phyloP scores from a whole-genome alignment of 2,329 filamentous ascomycete species.

The Pyricularia grisea region DNA sequence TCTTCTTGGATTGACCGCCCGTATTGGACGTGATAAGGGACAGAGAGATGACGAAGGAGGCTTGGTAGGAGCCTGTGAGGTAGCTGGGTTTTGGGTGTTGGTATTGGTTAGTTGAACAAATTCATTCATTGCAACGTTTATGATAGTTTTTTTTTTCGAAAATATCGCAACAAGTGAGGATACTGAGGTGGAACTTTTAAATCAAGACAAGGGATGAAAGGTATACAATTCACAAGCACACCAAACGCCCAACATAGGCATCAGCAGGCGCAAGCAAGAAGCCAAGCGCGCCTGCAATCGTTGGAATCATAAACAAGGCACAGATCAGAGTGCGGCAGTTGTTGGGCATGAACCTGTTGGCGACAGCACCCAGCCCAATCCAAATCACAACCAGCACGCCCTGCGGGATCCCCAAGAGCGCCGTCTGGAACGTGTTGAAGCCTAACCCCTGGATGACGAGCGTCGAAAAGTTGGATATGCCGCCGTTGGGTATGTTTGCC shows the following conservation, averaged over 20 bases:
- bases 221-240: conserved; percentile 34
- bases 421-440: conserved; percentile 29
- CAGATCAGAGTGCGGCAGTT: conserved; percentile 43
- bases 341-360: conserved; percentile 27
- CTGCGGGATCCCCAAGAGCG: conserved; percentile 28
- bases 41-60: conserved; percentile 28
- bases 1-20: conserved; percentile 51
- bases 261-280: conserved; percentile 41
- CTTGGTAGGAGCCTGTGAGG: conserved; percentile 27
- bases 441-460: conserved; percentile 52
- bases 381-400: conserved; percentile 25
- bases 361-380: conserved; percentile 30
- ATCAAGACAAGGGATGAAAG: neutral
- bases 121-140: neutral
- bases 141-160: too few species aligned
- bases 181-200: too few species aligned
- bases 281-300: conserved; percentile 48
- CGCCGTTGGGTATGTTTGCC: conserved; percentile 46
- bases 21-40: conserved; percentile 40
- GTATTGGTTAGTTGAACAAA: conserved; percentile 5
- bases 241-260: conserved; percentile 41
- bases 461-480: conserved; percentile 49
- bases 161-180: too few species aligned
- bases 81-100: conserved; percentile 12
- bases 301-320: conserved; percentile 47